Conservation (phyloP, 2,329 filamentous ascomycete species). For the Graphium sp. region DNA sequence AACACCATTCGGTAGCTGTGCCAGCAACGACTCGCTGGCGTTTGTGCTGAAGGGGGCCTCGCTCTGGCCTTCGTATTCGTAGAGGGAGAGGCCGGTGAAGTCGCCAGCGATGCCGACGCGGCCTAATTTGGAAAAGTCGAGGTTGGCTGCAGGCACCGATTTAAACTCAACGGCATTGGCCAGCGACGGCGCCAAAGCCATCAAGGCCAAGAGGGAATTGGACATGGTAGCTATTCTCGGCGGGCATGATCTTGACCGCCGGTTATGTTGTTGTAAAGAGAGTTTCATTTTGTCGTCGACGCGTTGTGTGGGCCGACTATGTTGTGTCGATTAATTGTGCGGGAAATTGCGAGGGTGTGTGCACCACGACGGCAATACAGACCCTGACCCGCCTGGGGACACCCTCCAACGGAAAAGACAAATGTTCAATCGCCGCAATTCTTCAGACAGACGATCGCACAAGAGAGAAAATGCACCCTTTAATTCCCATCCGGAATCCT, state of each 20-base stretch:
- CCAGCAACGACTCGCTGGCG: slow-evolving; percentile 66
- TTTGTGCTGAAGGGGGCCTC: slow-evolving; percentile 51
- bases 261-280: slow-evolving; percentile 8
- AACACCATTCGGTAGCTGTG: slow-evolving; percentile 69
- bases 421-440: too few relatives aligned
- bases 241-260: slow-evolving; percentile 5
- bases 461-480: too few relatives aligned
- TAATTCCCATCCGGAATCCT: too few relatives aligned
- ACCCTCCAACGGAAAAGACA: too few relatives aligned
- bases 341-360: background rate
- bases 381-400: too few relatives aligned
- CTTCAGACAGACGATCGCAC: too few relatives aligned
- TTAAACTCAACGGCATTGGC: slow-evolving; percentile 39
- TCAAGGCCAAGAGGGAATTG: slow-evolving; percentile 18
- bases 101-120: slow-evolving; percentile 75
- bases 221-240: slow-evolving; percentile 6
- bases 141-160: slow-evolving; percentile 47
- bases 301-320: background rate
- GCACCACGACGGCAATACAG: too few relatives aligned
- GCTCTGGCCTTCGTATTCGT: slow-evolving; percentile 67
- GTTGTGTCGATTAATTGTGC: background rate
- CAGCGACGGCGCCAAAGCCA: slow-evolving; percentile 21
- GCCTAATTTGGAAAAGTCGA: slow-evolving; percentile 66
- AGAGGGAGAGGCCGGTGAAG: slow-evolving; percentile 82
- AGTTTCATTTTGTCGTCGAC: slow-evolving; percentile 1